Conservation (phyloP, 1,284 basidiomycete genomes). For the Rhodotorula sp. region DNA sequence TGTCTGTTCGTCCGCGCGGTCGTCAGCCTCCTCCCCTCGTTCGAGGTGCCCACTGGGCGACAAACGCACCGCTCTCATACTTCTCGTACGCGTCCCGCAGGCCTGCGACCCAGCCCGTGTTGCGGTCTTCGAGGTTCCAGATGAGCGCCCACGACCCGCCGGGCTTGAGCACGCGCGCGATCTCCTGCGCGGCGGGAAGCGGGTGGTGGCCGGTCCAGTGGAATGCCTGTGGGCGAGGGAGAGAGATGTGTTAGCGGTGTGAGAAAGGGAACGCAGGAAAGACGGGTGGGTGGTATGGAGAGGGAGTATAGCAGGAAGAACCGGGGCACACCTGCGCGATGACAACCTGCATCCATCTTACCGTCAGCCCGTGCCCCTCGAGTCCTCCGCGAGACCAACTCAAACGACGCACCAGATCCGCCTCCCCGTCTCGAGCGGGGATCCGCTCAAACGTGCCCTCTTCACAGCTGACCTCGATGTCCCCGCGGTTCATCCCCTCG, state of each 20-base stretch:
- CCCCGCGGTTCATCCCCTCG: constrained; percentile 5
- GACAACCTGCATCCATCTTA: constrained; percentile 9
- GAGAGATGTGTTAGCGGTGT: not conserved
- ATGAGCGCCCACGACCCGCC: constrained; percentile 50
- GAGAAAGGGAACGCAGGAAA: not conserved
- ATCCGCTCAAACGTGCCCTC: constrained; percentile 54
- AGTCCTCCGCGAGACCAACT: too few species aligned
- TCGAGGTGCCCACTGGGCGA: not conserved
- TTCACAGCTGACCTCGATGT: constrained; percentile 36
- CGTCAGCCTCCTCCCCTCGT: not conserved
- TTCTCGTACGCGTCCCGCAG: constrained; percentile 42
- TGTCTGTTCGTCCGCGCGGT: constrained; percentile 5
- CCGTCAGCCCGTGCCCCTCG: not conserved
- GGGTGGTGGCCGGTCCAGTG: constrained; percentile 42
- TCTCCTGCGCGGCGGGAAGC: constrained; percentile 44
- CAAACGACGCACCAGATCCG: constrained; percentile 53
- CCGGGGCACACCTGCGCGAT: constrained; percentile 25
- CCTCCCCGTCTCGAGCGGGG: constrained; percentile 41
- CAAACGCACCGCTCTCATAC: constrained; percentile 32
- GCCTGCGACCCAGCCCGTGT: constrained; percentile 40
- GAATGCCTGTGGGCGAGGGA: constrained; percentile 21
- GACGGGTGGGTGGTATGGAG: not conserved
- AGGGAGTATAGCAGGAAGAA: not conserved
- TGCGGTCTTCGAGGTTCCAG: constrained; percentile 48
- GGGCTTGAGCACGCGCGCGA: constrained; percentile 52